phyloP scores from a whole-genome alignment of 2,329 filamentous ascomycete species.

The Mollisia scopiformis region DNA sequence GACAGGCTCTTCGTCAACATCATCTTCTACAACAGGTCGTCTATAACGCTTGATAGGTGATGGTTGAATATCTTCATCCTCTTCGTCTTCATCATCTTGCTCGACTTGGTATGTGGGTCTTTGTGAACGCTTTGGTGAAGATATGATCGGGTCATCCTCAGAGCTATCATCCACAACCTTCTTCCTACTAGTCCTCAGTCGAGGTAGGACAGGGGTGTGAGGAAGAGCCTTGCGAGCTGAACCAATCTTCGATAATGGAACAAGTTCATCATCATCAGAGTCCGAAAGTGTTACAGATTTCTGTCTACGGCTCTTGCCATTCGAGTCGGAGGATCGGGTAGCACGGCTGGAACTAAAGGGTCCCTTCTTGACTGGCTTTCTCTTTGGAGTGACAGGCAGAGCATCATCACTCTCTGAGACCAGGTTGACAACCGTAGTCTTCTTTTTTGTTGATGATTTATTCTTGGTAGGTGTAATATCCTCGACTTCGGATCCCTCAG shows the following conservation, averaged over 20 bases:
- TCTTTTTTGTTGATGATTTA: not conserved
- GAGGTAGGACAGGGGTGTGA: not conserved
- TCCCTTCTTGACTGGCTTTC: not conserved
- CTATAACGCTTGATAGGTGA: constrained; percentile 24
- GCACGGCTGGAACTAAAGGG: not conserved
- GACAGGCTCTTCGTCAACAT: constrained; percentile 15
- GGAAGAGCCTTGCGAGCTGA: not conserved
- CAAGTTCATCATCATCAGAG: constrained; percentile 6
- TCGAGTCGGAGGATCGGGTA: not conserved
- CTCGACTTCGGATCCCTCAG: constrained; percentile 13
- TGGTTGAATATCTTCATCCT: constrained; percentile 21
- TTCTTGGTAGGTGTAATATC: constrained; percentile 17
- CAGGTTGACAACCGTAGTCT: not conserved
- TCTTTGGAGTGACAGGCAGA: not conserved
- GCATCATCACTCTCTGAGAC: not conserved
- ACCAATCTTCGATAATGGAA: not conserved
- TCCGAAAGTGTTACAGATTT: not conserved
- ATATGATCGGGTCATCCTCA: constrained; percentile 14
- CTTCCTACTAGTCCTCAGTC: not conserved
- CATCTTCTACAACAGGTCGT: constrained; percentile 6
- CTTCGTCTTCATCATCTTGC: constrained; percentile 3
- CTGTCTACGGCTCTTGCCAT: not conserved
- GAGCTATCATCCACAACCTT: not conserved
- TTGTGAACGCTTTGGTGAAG: constrained; percentile 16
- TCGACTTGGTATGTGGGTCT: constrained; percentile 6